phyloP scores from a whole-genome alignment of 805 yeast species.

The Limtongia smithiae region DNA sequence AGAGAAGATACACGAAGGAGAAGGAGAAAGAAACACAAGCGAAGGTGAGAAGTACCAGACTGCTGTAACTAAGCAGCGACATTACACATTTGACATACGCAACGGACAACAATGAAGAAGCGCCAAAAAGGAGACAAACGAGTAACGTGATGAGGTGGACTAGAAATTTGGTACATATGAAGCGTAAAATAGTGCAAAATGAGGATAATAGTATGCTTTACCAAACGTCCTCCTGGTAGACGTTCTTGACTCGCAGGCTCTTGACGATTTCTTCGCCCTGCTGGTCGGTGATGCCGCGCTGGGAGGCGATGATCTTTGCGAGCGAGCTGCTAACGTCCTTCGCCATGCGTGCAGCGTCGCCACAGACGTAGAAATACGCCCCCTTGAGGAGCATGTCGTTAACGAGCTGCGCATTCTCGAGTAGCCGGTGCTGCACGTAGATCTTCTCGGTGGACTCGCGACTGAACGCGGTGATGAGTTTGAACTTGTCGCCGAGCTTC shows the following conservation, averaged over 20 bases:
- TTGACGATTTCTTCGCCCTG: conserved; percentile 76
- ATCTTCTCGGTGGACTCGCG: conserved; percentile 64
- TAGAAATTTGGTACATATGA: no score
- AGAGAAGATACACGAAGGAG: no score
- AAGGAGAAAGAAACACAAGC: no score
- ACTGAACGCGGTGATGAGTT: conserved; percentile 79
- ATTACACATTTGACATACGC: no score
- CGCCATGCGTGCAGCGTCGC: conserved; percentile 95
- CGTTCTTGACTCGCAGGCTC: conserved; percentile 74
- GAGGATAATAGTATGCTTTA: no score
- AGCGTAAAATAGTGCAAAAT: no score
- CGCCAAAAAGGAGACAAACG: no score
- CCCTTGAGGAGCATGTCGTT: conserved; percentile 58
- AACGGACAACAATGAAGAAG: no score
- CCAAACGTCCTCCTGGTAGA: conserved; percentile 98
- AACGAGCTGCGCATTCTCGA: conserved; percentile 46
- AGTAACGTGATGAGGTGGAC: no score
- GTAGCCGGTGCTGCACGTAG: conserved; percentile 80
- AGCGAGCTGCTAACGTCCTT: conserved; percentile 79
- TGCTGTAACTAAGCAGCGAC: no score
- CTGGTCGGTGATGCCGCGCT: conserved; percentile 59
- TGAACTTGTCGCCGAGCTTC: conserved; percentile 57
- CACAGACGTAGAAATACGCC: conserved; percentile 92
- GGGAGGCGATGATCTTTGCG: conserved; percentile 55
- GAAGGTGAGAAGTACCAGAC: no score